phyloP scores from a whole-genome alignment of 331 rosid species.

The Malus hybrid region DNA sequence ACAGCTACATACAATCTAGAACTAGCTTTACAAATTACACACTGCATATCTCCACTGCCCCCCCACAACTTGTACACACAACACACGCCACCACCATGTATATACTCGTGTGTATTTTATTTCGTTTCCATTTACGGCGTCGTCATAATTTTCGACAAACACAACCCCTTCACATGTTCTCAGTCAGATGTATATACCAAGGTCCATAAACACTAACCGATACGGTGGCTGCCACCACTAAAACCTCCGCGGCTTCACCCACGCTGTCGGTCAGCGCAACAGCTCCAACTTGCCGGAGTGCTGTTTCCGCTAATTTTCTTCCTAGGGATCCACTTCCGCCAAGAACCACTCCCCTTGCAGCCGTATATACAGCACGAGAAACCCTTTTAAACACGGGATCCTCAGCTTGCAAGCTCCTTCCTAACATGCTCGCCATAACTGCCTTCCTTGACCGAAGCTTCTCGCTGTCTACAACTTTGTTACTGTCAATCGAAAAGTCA shows the following conservation, averaged over 20 bases:
- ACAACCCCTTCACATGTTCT: slow-evolving; percentile 25
- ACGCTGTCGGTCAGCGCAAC: slow-evolving; percentile 40
- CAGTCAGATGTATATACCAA: slow-evolving; percentile 58
- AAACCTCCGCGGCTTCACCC: slow-evolving; percentile 72
- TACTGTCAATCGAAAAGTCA: slow-evolving; percentile 20
- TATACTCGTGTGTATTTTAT: slow-evolving; percentile 30
- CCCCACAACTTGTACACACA: not conserved
- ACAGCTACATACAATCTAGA: not conserved
- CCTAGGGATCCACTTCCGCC: slow-evolving; percentile 72
- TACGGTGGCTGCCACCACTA: slow-evolving; percentile 63
- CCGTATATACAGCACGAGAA: slow-evolving; percentile 46
- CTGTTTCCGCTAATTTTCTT: slow-evolving; percentile 52
- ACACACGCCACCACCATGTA: slow-evolving; percentile 16
- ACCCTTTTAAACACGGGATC: slow-evolving; percentile 82
- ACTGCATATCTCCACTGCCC: too few relatives aligned
- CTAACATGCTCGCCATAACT: slow-evolving; percentile 63
- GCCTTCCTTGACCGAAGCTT: slow-evolving; percentile 40
- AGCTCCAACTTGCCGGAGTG: slow-evolving; percentile 74
- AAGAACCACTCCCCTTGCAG: slow-evolving; percentile 61
- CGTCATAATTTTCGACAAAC: not conserved
- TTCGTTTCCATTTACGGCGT: slow-evolving; percentile 14
- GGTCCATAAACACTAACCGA: slow-evolving; percentile 71
- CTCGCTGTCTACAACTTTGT: slow-evolving; percentile 22
- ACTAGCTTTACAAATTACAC: slow-evolving; percentile 3
- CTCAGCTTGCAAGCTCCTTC: slow-evolving; percentile 80